Conservation (phyloP, 306 rosid genomes). For the Rosa persica region DNA sequence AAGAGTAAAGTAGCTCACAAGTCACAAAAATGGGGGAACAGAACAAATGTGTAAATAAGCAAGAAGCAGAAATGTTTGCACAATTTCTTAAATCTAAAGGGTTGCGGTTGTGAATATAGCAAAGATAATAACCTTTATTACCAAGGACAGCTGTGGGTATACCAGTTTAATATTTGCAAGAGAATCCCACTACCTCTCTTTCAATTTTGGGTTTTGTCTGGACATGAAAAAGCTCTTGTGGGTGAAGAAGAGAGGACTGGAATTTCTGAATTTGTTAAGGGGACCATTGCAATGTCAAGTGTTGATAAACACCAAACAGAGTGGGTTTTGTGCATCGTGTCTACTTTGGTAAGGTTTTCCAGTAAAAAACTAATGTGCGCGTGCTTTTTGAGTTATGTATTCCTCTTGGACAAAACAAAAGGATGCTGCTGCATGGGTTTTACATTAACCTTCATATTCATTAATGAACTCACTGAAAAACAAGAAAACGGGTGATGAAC, state of each 20-base stretch:
- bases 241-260: background rate
- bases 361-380: conserved; percentile 20
- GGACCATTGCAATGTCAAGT: conserved; percentile 24
- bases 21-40: no score
- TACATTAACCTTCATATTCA: background rate
- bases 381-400: conserved; percentile 17
- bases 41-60: no score
- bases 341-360: conserved; percentile 17
- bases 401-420: conserved; percentile 18
- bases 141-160: background rate
- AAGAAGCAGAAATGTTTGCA: no score
- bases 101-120: no score
- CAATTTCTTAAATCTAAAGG: no score
- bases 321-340: conserved; percentile 23
- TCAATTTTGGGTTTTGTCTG: conserved; percentile 14
- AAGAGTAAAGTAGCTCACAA: no score
- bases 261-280: conserved; percentile 9
- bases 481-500: background rate
- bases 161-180: background rate
- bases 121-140: background rate
- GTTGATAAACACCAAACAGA: conserved; percentile 18
- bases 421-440: conserved; percentile 6
- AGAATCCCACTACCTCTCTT: conserved; percentile 23
- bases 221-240: conserved; percentile 9
- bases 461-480: conserved; percentile 6